These are phyloP conservation scores for Solanum pimpinellifolium DNA, from an alignment of 257 asterid species.

Conservation along the genomic window DNA sequence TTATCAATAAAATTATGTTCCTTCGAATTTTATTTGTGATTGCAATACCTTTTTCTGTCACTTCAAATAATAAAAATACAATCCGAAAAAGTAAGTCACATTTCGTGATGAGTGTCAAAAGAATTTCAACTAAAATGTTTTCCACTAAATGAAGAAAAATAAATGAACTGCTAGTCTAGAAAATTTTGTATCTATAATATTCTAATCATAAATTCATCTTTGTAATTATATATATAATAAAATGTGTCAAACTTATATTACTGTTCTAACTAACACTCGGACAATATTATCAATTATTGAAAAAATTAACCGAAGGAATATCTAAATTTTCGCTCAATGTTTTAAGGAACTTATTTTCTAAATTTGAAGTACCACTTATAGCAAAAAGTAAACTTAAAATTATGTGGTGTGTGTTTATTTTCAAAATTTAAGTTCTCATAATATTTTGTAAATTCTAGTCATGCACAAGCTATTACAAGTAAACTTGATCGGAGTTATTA, in stretches of 20 bases:
- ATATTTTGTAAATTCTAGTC: too few species aligned
- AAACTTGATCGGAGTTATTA: neutral
- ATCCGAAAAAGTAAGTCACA: neutral
- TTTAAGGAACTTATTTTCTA: neutral
- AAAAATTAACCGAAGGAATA: neutral
- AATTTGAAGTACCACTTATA: neutral
- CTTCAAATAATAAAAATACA: neutral
- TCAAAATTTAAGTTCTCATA: neutral
- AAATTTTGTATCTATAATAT: neutral
- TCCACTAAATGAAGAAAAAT: neutral
- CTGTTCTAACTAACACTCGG: neutral
- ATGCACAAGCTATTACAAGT: neutral
- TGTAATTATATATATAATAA: neutral
- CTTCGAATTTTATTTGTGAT: too few species aligned
- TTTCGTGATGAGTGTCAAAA: neutral
- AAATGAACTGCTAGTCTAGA: neutral
- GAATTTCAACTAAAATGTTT: neutral
- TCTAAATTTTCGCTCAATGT: neutral
- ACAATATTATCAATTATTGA: neutral
- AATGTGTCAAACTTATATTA: neutral
- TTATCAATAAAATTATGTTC: too few species aligned
- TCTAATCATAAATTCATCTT: neutral
- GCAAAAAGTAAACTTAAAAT: neutral
- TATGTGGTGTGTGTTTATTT: neutral
- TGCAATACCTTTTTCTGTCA: too few species aligned